Base-by-base conservation (phyloP, 495 filamentous ascomycete genomes). In the Beverwykella pulmonaria region DNA sequence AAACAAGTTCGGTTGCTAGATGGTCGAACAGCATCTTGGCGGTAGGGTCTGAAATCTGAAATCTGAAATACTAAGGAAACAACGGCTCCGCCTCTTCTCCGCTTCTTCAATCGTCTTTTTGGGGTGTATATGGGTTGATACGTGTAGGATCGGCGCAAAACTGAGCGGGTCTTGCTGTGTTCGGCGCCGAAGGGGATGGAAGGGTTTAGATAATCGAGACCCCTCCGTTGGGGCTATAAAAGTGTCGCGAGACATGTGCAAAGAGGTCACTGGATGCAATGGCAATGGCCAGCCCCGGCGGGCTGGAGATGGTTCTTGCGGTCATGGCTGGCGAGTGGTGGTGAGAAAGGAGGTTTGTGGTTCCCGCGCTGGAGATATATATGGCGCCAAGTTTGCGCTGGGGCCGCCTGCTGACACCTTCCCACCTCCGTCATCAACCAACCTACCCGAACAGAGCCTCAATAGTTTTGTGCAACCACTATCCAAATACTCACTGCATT, bases 221-320 rank as follows among this genome's bases (percentile, higher is more conserved):
- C 89, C 89, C 89, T 73, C 74, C 86, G 73, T 87, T 90, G 89
- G 89, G 90, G 88, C 83, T 89, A 85, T 87, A 74, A 67, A 79
- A 73, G 73, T 71, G 74, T 73, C 8, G 12, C 71, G 71, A 77
- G 65, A 75, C 81, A 79, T 81, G 69, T 63, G 78, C 46, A 52
- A 70, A 77, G 19, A 50, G 44, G 30, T 67, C 66, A 53, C 53
- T 57, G 39, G 47, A 41, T 41, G 60, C 60, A 44, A 25, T 36
- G 53, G 60, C 60, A 44, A 19, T 36, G 47, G 52, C 63, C 66
- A 69, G 66, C 66, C 66, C 57, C 23, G 34, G 54, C 7, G 49
- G 66, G 66, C 58, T 63, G 62, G 67, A 46, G 56, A 60, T 22
- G 25, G 27, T 19, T 59, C 47, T 17, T 22, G 19, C 14, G 60